Conservation (phyloP, 345 rosid genomes). For the Bruguiera sexangula region DNA sequence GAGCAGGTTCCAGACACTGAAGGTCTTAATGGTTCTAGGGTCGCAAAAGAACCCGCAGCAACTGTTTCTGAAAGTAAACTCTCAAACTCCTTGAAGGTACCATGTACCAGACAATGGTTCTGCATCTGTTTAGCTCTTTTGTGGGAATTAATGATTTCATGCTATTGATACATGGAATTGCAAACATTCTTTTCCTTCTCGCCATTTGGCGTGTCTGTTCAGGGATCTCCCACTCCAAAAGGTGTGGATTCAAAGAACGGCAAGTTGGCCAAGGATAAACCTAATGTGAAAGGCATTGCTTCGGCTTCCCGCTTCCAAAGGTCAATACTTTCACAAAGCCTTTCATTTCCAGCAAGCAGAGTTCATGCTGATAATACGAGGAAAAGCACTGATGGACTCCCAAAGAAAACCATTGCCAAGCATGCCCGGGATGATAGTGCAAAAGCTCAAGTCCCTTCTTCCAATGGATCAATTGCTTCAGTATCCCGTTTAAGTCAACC, state of each 20-base stretch:
- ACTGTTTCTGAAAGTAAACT: constrained; percentile 39
- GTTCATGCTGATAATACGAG: constrained; percentile 36
- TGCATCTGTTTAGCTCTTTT: constrained; percentile 12
- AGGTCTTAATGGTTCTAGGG: too few relatives aligned
- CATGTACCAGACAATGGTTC: constrained; percentile 16
- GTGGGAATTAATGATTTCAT: background rate
- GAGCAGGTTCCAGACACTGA: constrained; percentile 10
- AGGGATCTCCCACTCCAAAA: constrained; percentile 37
- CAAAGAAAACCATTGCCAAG: constrained; percentile 36
- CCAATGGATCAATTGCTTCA: constrained; percentile 30
- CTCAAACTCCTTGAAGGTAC: constrained; percentile 52
- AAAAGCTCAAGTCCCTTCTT: constrained; percentile 21
- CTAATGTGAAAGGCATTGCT: constrained; percentile 40
- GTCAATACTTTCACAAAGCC: constrained; percentile 56
- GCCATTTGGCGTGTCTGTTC: constrained; percentile 7
- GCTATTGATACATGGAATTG: background rate
- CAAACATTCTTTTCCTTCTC: too few relatives aligned
- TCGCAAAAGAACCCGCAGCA: constrained; percentile 2
- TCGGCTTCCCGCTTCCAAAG: constrained; percentile 42
- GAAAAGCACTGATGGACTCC: constrained; percentile 56
- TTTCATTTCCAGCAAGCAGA: constrained; percentile 63
- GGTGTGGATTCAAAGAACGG: constrained; percentile 34
- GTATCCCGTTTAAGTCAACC: constrained; percentile 23
- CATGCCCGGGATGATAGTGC: constrained; percentile 27
- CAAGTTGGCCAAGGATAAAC: constrained; percentile 49